These are phyloP conservation scores for Dichotomopilus funicola DNA, from an alignment of 2,329 filamentous ascomycete genomes.

Conservation along the genomic window DNA sequence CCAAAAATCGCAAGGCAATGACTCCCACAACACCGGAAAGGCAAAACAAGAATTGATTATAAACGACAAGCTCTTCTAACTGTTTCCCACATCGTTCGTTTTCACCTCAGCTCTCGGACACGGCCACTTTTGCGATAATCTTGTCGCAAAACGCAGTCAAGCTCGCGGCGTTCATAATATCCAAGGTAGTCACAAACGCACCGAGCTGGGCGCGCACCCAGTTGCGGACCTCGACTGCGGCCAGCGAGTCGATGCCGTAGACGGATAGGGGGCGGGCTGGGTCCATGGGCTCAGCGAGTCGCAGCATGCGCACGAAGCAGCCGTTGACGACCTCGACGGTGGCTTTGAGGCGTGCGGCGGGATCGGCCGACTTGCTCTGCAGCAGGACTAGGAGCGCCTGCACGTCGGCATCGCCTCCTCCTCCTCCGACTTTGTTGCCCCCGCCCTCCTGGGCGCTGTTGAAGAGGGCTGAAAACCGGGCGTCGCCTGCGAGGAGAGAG, in stretches of 20 bases:
- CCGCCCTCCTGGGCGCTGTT: not conserved
- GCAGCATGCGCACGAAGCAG: not conserved
- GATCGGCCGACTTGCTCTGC: not conserved
- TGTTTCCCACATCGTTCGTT: too few relatives aligned
- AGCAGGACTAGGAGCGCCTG: not conserved
- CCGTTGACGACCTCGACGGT: not conserved
- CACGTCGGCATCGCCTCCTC: not conserved
- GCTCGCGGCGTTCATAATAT: not conserved
- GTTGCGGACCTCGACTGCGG: not conserved
- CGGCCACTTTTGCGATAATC: not conserved
- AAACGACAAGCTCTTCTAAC: too few relatives aligned
- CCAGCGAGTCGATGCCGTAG: slow-evolving; percentile 4
- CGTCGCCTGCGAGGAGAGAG: not conserved
- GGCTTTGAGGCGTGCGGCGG: not conserved
- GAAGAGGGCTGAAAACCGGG: not conserved
- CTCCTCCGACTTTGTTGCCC: not conserved
- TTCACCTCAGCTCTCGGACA: not conserved
- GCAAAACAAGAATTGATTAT: too few relatives aligned
- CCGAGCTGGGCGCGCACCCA: not conserved
- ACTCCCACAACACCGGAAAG: too few relatives aligned
- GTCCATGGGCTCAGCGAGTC: not conserved
- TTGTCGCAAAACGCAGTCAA: not conserved
- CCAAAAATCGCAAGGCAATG: too few relatives aligned
- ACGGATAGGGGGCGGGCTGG: not conserved
- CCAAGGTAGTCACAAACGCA: not conserved